These are phyloP conservation scores for Xerocomellus chrysenteron DNA, from an alignment of 768 basidiomycete genomes.

Conservation along the genomic window DNA sequence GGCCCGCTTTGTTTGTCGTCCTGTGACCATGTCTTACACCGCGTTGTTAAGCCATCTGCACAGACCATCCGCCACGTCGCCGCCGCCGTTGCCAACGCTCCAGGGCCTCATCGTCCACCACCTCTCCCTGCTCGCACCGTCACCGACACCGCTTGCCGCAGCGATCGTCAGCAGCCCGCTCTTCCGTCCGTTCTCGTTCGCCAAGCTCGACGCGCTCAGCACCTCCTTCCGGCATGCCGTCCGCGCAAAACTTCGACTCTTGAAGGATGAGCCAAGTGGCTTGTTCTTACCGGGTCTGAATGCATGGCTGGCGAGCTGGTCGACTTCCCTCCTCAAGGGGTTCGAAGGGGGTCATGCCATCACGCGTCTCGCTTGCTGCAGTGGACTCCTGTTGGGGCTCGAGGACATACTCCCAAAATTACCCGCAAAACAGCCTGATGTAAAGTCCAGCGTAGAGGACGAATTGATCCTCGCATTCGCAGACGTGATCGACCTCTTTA, in stretches of 20 bases:
- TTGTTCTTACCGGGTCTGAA: slow-evolving; percentile 37
- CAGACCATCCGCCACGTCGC: slow-evolving; percentile 17
- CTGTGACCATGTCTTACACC: slow-evolving; percentile 20
- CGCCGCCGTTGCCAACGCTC: slow-evolving; percentile 21
- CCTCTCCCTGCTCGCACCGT: slow-evolving; percentile 25
- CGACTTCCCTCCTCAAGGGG: slow-evolving; percentile 50
- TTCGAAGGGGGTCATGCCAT: slow-evolving; percentile 66
- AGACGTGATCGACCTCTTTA: slow-evolving; percentile 67
- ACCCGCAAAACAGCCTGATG: slow-evolving; percentile 31
- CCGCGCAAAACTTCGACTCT: slow-evolving; percentile 25
- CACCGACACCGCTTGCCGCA: slow-evolving; percentile 34
- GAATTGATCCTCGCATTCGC: slow-evolving; percentile 69
- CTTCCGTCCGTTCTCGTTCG: slow-evolving; percentile 31
- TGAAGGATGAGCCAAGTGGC: slow-evolving; percentile 30
- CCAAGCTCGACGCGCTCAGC: slow-evolving; percentile 28
- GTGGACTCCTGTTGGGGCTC: slow-evolving; percentile 64
- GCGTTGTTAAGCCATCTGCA: slow-evolving; percentile 28
- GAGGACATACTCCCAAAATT: slow-evolving; percentile 46
- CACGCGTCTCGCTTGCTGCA: slow-evolving; percentile 58
- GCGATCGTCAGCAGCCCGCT: slow-evolving; percentile 32
- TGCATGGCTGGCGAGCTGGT: slow-evolving; percentile 51
- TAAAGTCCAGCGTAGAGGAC: slow-evolving; percentile 52
- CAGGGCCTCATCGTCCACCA: slow-evolving; percentile 30
- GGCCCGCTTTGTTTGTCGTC: slow-evolving; percentile 8
- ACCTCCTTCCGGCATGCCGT: slow-evolving; percentile 33